phyloP scores from a whole-genome alignment of 768 basidiomycete species.

The Boletus tylopilopsis region DNA sequence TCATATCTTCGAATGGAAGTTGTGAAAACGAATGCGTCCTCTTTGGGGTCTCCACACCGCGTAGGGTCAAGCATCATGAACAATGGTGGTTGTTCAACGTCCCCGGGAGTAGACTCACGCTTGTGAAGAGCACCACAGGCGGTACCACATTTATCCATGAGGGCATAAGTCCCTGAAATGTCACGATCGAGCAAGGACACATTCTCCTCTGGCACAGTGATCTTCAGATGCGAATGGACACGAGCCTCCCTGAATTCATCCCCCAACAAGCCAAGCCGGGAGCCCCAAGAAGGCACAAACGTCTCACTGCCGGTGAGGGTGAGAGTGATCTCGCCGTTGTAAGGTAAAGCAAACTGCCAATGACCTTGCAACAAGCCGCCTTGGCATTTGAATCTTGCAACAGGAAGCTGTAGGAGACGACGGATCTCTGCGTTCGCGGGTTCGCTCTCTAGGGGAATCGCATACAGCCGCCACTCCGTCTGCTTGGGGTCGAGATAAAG shows the following conservation, averaged over 20 bases:
- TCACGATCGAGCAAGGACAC: conserved; percentile 62
- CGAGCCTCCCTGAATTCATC: conserved; percentile 62
- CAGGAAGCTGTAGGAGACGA: conserved; percentile 63
- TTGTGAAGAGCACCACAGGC: conserved; percentile 83
- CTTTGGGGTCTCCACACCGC: conserved; percentile 64
- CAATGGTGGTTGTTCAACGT: conserved; percentile 54
- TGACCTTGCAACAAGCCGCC: conserved; percentile 58
- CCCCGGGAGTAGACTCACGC: conserved; percentile 42
- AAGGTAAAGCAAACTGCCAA: conserved; percentile 82
- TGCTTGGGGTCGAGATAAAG: conserved; percentile 71
- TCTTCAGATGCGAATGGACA: conserved; percentile 63
- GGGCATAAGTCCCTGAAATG: conserved; percentile 74
- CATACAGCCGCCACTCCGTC: conserved; percentile 86
- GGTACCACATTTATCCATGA: conserved; percentile 85
- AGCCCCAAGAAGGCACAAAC: conserved; percentile 81
- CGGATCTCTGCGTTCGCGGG: conserved; percentile 82
- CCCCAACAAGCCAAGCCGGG: conserved; percentile 66
- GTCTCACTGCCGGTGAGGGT: conserved; percentile 57
- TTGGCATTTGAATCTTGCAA: conserved; percentile 67
- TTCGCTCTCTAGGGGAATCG: conserved; percentile 57
- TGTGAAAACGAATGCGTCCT: conserved; percentile 86
- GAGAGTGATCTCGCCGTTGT: conserved; percentile 49
- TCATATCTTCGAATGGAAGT: conserved; percentile 73
- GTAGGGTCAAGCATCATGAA: conserved; percentile 84
- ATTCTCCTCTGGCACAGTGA: conserved; percentile 53